Evolutionary conservation across 2,329 filamentous ascomycete genomes (phyloP).

Genomic region (Claviceps sp.): DNA sequence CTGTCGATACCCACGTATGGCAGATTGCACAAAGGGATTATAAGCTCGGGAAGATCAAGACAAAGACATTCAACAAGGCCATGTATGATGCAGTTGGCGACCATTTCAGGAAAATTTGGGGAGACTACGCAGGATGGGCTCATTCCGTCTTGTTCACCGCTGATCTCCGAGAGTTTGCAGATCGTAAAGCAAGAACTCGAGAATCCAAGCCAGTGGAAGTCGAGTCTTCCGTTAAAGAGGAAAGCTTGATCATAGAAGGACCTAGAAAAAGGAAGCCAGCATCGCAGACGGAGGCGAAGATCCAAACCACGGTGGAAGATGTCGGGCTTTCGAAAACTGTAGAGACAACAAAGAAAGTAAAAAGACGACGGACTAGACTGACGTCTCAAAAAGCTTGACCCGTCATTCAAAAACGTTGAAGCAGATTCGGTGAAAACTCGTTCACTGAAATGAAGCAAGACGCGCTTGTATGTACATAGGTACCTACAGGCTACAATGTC

Average conservation of each 20-base stretch:
- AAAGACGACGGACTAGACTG: conserved; percentile 15
- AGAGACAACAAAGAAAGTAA: conserved; percentile 14
- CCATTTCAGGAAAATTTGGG: conserved; percentile 83
- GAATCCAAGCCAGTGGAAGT: background rate
- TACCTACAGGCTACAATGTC: too few species aligned
- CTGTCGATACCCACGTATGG: conserved; percentile 97
- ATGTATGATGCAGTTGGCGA: conserved; percentile 86
- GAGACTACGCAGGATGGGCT: conserved; percentile 89
- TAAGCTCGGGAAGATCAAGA: conserved; percentile 76
- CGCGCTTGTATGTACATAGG: background rate
- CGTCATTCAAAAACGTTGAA: background rate
- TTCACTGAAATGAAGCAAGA: background rate
- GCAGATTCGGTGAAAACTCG: background rate
- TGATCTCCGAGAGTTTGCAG: conserved; percentile 74
- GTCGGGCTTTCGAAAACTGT: conserved; percentile 9
- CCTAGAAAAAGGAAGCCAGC: conserved; percentile 15
- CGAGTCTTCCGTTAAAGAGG: conserved; percentile 7
- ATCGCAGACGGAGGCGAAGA: conserved; percentile 8
- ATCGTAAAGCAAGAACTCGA: conserved; percentile 28
- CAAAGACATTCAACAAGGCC: conserved; percentile 71
- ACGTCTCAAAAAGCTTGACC: background rate
- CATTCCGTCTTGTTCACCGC: conserved; percentile 95
- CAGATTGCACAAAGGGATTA: conserved; percentile 96
- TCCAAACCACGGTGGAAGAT: conserved; percentile 11
- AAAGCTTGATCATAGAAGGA: conserved; percentile 13